Conservation (phyloP, 2,329 filamentous ascomycete species). For the Penicillium sp. region DNA sequence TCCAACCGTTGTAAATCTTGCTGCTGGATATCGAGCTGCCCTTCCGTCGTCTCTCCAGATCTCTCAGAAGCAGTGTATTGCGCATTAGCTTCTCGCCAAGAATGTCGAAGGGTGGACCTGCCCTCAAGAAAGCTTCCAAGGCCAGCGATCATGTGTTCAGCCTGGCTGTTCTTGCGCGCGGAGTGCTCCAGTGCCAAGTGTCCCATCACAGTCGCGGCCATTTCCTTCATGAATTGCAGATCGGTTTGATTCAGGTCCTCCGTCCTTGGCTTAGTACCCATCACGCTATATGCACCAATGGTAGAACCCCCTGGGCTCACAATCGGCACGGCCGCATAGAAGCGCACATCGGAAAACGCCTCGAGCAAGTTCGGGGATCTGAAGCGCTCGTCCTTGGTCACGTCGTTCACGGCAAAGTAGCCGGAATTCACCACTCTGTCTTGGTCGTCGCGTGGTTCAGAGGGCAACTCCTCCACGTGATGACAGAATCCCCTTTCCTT, state of each 20-base stretch:
- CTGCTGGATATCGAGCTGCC: conserved; percentile 22
- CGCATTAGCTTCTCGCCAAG: conserved; percentile 20
- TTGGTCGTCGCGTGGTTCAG: background rate
- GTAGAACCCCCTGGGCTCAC: conserved; percentile 51
- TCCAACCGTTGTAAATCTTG: conserved; percentile 17
- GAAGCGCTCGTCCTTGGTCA: conserved; percentile 33
- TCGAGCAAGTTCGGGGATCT: conserved; percentile 26
- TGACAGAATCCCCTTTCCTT: conserved; percentile 30
- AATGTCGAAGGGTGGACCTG: conserved; percentile 30
- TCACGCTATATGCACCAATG: conserved; percentile 58
- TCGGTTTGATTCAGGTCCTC: conserved; percentile 30
- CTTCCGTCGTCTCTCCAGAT: conserved; percentile 12
- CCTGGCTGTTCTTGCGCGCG: conserved; percentile 50
- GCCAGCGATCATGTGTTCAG: conserved; percentile 39
- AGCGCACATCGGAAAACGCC: conserved; percentile 34
- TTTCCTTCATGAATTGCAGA: conserved; percentile 55
- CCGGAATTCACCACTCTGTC: background rate
- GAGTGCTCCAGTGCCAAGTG: conserved; percentile 55
- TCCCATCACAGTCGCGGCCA: conserved; percentile 54
- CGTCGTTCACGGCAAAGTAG: conserved; percentile 32
- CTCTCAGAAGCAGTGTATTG: conserved; percentile 13
- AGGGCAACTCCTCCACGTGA: conserved; percentile 15
- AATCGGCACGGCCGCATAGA: conserved; percentile 58
- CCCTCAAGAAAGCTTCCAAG: conserved; percentile 52
- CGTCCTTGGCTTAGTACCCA: conserved; percentile 51